Base-by-base conservation (phyloP, 2,329 filamentous ascomycete species). In the Colletotrichum sp. region DNA sequence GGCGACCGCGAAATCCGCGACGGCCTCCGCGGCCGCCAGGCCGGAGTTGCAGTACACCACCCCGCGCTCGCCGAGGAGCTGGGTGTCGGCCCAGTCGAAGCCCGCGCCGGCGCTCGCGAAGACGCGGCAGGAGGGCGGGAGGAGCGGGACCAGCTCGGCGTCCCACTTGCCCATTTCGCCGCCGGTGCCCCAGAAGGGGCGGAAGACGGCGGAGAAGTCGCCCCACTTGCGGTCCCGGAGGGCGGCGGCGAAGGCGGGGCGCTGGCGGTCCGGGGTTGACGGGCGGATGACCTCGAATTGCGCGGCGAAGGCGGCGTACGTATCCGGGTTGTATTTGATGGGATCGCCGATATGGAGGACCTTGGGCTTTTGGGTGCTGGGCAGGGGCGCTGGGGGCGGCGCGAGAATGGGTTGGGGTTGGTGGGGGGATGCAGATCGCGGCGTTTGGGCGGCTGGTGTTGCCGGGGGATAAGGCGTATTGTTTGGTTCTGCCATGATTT, bases 271-370 rank as follows among this genome's bases (percentile, higher is more conserved):
- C 18, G 85, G 84, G 2, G 84, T 78, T 10, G 85, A 84, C 1
- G 90, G 90, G n/a, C 89, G 88, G 66, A 92, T 80, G 28, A 92
- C 83, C 16, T 90, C 86, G 79, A 88, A 91, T 21, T 80, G 82
- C 0, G 82, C 63, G 32, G 83, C 81, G 79, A 91, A 87, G 77
- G 83, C 82, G 36, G 82, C 82, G 79, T 89, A 89, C 0, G 87
- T 88, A 2, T 84, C 82, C 0, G 84, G 86, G 78, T 90, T 90
- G 82, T 89, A 90, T 77, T 85, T 86, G 74, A 89, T 83, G 10
- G 87, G 85, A 81, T 96, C 95, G 78, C 95, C 95, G 84, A 95
- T 92, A 86, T 93, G 93, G 79, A 98, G 90, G 76, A 97, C 93
- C 78, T 93, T 90, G 60, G 84, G 87, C 76, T 83, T 88, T 18